These are phyloP conservation scores for Malassezia cuniculi DNA, from an alignment of 1,284 basidiomycete species.

Conservation along the genomic window DNA sequence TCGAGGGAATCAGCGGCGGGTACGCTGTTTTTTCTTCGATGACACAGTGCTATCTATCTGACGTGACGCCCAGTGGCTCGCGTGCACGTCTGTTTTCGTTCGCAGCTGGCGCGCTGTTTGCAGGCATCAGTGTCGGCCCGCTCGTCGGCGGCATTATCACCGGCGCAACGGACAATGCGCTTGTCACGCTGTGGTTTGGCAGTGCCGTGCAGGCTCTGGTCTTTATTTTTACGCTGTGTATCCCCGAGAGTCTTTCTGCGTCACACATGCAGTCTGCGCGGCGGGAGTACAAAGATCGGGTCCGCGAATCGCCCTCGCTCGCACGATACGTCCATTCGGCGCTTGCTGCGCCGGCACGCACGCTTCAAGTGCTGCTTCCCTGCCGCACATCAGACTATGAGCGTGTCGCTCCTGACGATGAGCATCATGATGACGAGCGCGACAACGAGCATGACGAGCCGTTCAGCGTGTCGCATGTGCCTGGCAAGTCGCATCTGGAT, in stretches of 20 bases:
- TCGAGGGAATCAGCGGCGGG: conserved; percentile 77
- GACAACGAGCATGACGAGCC: conserved; percentile 3
- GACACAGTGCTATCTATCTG: conserved; percentile 61
- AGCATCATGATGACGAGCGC: conserved; percentile 6
- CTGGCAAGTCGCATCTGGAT: conserved; percentile 22
- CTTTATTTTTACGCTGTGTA: conserved; percentile 19
- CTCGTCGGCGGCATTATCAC: conserved; percentile 34
- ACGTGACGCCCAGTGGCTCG: conserved; percentile 33
- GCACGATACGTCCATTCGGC: background rate
- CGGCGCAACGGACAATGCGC: conserved; percentile 21
- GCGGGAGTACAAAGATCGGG: conserved; percentile 18
- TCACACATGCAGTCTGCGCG: conserved; percentile 17
- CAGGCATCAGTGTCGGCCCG: conserved; percentile 36
- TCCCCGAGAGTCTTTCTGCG: conserved; percentile 35
- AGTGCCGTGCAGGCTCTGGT: conserved; percentile 26
- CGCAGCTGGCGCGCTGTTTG: conserved; percentile 31
- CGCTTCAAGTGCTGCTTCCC: too few species aligned
- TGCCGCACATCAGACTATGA: too few species aligned
- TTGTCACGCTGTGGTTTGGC: conserved; percentile 25
- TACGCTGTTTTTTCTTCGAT: conserved; percentile 66
- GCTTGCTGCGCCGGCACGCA: background rate
- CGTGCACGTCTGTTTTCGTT: conserved; percentile 32
- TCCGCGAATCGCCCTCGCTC: background rate
- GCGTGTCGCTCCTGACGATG: conserved; percentile 8
- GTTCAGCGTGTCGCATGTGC: conserved; percentile 30